Percentiles rank a stretch among this genome's conserved stretches.
Evolutionary conservation across 2,329 filamentous ascomycete genomes (phyloP).

Genomic region (Phialophora expanda): DNA sequence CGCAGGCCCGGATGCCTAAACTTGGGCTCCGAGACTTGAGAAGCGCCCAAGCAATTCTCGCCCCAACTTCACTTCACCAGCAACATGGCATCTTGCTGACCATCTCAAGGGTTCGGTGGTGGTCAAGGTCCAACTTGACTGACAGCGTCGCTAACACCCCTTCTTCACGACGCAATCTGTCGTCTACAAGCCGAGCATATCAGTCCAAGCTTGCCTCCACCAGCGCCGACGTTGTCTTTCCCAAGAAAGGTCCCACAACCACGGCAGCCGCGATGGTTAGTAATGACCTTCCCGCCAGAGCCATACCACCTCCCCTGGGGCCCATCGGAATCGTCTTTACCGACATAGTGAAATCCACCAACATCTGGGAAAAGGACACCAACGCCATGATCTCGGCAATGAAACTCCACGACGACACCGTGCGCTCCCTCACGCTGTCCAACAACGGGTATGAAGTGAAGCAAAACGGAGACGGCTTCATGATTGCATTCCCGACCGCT

Average conservation of each 20-base stretch:
- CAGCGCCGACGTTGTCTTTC: neutral
- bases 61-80: neutral
- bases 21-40: constrained; percentile 18
- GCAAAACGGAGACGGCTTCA: constrained; percentile 40
- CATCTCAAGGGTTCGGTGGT: neutral
- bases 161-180: neutral
- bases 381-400: constrained; percentile 35
- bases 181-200: neutral
- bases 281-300: constrained; percentile 1
- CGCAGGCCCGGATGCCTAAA: constrained; percentile 17
- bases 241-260: neutral
- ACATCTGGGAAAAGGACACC: constrained; percentile 37
- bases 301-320: constrained; percentile 23
- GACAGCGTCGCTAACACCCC: neutral
- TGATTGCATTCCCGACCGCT: constrained; percentile 37
- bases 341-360: constrained; percentile 39
- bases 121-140: neutral
- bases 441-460: constrained; percentile 39
- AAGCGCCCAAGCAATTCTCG: constrained; percentile 12
- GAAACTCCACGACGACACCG: constrained; percentile 34
- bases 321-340: constrained; percentile 38
- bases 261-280: neutral
- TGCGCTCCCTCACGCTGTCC: constrained; percentile 29
- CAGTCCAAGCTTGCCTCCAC: neutral
- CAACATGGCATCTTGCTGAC: constrained; percentile 10